Base-by-base conservation (phyloP, 306 rosid species). In the Gleditsia sinensis region DNA sequence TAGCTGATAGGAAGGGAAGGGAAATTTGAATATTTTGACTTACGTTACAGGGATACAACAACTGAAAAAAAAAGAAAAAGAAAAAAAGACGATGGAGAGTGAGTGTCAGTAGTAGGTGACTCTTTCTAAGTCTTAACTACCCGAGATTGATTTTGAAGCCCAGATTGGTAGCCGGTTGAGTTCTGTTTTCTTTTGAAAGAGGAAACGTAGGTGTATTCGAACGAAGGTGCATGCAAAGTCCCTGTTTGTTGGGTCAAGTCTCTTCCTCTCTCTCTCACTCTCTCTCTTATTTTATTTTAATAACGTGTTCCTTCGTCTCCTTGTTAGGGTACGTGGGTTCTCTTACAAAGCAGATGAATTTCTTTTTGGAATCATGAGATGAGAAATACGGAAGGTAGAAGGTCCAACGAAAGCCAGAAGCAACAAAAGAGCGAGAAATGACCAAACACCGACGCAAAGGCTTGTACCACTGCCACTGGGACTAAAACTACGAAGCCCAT, bases 201-300 rank as follows among this genome's bases (percentile, higher is more conserved):
- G 27, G 50, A 17, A 0, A 23, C 67, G 43, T 62, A 56, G 62
- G 0, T 55, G 49, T 28, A 59, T 60, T 37, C 3, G 45, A 68
- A 6, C 54, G 30, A 40, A 74, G 72, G 49, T 74, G 61, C 57
- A 51, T n/a, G 19, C 57, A 51, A 37, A 69, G 81, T 70, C 50
- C 39, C 71, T 61, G 58, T 58, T 60, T 28, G 53, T 17, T 40
- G 62, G 20, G 55, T 55, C 61, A 24, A 24, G 34, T 66, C 56
- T 45, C 21, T 74, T 73, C 40, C 32, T 11, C 14, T 24, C 25
- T 19, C 32, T 11, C 14, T 24, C 25, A 14, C n/a, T n/a, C n/a
- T n/a, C n/a, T n/a, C n/a, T n/a, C n/a, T n/a, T n/a, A n/a, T 7
- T 34, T 30, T 1, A 17, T 11, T 54, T 53, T 28, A 30, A 54